Conservation (phyloP, 768 basidiomycete species). For the Goffeauzyma gilvescens region DNA sequence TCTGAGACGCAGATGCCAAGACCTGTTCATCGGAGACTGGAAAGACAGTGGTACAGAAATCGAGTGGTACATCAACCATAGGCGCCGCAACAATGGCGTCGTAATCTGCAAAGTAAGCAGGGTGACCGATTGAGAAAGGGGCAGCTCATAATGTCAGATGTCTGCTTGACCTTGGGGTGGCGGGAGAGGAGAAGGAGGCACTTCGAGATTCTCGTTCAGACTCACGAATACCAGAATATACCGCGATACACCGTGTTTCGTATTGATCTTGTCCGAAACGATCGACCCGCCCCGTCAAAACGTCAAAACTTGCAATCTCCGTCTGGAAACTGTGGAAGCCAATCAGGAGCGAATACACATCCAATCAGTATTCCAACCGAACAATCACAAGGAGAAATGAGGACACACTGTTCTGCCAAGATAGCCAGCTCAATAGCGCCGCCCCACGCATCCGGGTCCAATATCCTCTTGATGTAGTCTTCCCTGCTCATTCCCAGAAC, state of each 20-base stretch:
- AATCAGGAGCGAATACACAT: neutral
- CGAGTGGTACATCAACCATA: constrained; percentile 49
- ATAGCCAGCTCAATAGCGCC: constrained; percentile 76
- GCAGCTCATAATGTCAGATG: neutral
- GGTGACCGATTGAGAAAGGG: neutral
- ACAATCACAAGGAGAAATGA: neutral
- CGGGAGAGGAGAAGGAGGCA: too few relatives aligned
- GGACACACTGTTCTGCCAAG: constrained; percentile 46
- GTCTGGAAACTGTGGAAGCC: constrained; percentile 39
- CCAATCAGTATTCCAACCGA: neutral
- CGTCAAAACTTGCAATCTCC: constrained; percentile 77
- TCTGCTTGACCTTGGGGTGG: too few relatives aligned
- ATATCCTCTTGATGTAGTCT: constrained; percentile 63
- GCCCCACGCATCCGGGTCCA: constrained; percentile 68
- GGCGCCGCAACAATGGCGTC: constrained; percentile 76
- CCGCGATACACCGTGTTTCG: constrained; percentile 41
- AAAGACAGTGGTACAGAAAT: constrained; percentile 80
- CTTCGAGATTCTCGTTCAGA: constrained; percentile 2
- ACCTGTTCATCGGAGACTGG: constrained; percentile 36
- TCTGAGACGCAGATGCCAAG: constrained; percentile 38
- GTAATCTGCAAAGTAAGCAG: constrained; percentile 40
- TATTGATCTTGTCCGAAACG: constrained; percentile 45
- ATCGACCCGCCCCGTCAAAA: constrained; percentile 79
- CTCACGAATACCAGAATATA: constrained; percentile 75
- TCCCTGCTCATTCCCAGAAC: constrained; percentile 49